Evolutionary conservation across 75 land plant genomes (phyloP), one percentile per base, ranked within the genome.

Genomic region (Pseudotsuga menziesii): DNA sequence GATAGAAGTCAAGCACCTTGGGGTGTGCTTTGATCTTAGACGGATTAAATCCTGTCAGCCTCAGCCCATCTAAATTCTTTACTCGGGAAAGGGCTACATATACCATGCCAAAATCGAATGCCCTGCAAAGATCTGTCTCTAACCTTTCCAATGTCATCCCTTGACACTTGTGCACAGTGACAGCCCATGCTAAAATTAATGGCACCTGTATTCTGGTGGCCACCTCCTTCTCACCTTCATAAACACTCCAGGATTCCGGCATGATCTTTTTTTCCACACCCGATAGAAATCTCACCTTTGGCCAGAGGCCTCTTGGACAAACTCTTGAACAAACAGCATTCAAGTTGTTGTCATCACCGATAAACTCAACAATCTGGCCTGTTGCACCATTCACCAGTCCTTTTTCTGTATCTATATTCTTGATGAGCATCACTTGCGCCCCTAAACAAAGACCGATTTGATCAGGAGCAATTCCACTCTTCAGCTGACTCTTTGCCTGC

Each of bases 131-230:
- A 80, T 92, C 88, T 27, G 93, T 87, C 75, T 88, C 89, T 27
- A 90, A 78, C 5, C 80, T 69, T 13, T 88, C 87, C 55, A 92
- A 83, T 57, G 90, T 90, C 94, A 92, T 90, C 29, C 94, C 94
- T 58, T 92, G 94, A 81, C 95, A 92, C 74, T 92, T 92, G 85
- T 92, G 95, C 77, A 92, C 85, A 72, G 91, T 92, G 0, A 92
- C 56, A 25, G 95, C 91, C 95, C 95, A 92, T 56, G 91, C 93
- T 78, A 92, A 74, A 57, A 90, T 72, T 44, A 92, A 77, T 1
- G 95, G 95, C 12, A 92, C 78, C 79, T 92, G 95, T 52, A 56
- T 78, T 56, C 95, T 82, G 22, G n/a, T 78, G 3, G 93, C 95
- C 44, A 80, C 23, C 78, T 88, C 83, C 56, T 20, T 75, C 52